Evolutionary conservation across 495 filamentous ascomycete species (phyloP), one percentile per base, ranked within the genome.

Genomic region (Lasiosphaeria ovina): DNA sequence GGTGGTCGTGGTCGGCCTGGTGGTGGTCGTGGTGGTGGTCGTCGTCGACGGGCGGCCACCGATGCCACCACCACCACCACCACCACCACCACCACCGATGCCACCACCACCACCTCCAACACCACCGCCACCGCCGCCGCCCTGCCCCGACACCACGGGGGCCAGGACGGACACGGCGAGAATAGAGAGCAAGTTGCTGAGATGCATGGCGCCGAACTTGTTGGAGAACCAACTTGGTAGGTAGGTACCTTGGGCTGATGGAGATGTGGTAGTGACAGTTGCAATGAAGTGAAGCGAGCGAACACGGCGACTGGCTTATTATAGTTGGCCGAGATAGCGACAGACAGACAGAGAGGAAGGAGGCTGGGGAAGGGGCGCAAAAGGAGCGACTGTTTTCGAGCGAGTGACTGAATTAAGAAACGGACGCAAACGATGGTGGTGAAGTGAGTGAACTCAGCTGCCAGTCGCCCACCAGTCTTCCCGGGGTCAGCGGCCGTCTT

Each of bases 1-100:
- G 35, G 53, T 8, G 35, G 48, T 51, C 14, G 48, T 48, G 35
- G 57, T 48, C 47, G 7, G 16, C 33, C 8, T 45, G 32, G 53
- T 35, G 35, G n/a, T 34, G 32, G 42, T 53, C 35, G n/a, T 44
- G 7, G 24, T 42, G 32, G 8, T 33, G 3, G 17, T 49, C 34
- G 10, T 53, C 12, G n/a, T 35, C 9, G 42, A 51, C n/a, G 33
- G 49, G 40, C 38, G 45, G 7, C 8, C 44, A n/a, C 12, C 44
- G 11, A n/a, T 47, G 44, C 12, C 4, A 47, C 5, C 44, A 47
- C 2, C 12, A 14, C 14, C 14, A 14, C 38, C 14, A 1, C 7
- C 14, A 42, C 1, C 1, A 14, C 8, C 7, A 42, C 7, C 38
- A 2, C 7, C 14, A 14, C 8, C 14, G 14, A 42, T 8, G 1